Evolutionary conservation across 176 grass and related monocot genomes (phyloP), one percentile per base, ranked within the genome.

Genomic region (Phoenix dactylifera): DNA sequence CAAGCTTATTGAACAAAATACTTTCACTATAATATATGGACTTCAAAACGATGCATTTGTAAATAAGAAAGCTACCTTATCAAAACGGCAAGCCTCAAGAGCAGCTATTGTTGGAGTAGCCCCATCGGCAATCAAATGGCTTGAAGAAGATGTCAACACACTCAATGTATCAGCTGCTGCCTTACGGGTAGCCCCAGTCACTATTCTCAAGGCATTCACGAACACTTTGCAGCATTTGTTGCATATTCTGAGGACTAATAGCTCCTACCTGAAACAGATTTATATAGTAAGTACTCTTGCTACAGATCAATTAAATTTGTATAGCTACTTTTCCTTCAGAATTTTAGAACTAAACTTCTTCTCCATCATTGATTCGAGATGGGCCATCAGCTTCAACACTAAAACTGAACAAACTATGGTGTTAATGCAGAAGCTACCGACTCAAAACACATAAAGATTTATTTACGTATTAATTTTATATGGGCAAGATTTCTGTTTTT

Each of bases 151-250:
- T 19, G 88, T 82, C 66, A 98, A 53, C 39, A 92, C 85, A 78
- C 81, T 78, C 17, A 98, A 74, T 72, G 93, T 89, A 76, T 98
- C 93, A 74, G 84, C 88, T 65, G 88, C 87, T 17, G 93, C 84
- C 72, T 98, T 98, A 75, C 93, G 83, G 25, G 93, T 76, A 72
- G 82, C 88, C 93, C 93, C 93, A 98, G 70, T 98, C 93, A 23
- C 70, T 92, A 56, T 82, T 98, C 51, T 98, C 84, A 66, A 98
- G 88, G 56, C 88, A 98, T 59, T 92, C 93, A 55, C 85, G 81
- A 80, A 82, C 74, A 44, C 66, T 98, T 76, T 92, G 93, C 49
- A 98, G 74, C 48, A 83, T 73, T 58, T 81, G 87, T 52, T 78
- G 93, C 79, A 98, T 98, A 74, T 73, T 92, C 57, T 89, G 93